phyloP scores from a whole-genome alignment of 208 protist species.

The Sergeia podlipaevii region DNA sequence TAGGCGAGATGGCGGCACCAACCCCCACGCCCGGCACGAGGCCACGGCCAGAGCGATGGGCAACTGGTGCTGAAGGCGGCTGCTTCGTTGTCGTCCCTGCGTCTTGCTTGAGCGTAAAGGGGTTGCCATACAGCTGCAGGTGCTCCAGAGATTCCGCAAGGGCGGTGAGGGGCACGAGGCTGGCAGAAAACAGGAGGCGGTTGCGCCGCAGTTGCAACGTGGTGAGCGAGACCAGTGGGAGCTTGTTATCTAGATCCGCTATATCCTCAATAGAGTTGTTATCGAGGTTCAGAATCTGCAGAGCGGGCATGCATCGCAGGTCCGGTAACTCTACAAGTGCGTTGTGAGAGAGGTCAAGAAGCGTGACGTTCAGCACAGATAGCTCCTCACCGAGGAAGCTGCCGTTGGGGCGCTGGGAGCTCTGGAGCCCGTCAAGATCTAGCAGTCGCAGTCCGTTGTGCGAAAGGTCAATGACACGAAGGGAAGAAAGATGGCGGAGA shows the following conservation, averaged over 20 bases:
- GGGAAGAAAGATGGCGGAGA: slow-evolving; percentile 36
- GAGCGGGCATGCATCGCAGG: slow-evolving; percentile 54
- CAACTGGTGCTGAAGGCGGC: not conserved
- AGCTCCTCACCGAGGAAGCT: slow-evolving; percentile 7
- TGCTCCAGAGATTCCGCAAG: slow-evolving; percentile 55
- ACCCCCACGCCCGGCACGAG: not conserved
- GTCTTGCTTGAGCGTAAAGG: slow-evolving; percentile 25
- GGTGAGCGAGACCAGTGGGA: slow-evolving; percentile 55
- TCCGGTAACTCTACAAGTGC: slow-evolving; percentile 73
- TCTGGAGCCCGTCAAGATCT: slow-evolving; percentile 30
- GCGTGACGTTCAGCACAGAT: slow-evolving; percentile 18
- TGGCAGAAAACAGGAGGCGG: slow-evolving; percentile 17
- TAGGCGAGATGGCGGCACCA: not conserved
- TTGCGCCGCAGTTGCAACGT: slow-evolving; percentile 56
- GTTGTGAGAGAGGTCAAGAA: slow-evolving; percentile 76
- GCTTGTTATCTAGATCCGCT: slow-evolving; percentile 40
- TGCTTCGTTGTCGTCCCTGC: not conserved
- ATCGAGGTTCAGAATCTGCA: slow-evolving; percentile 60
- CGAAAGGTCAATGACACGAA: slow-evolving; percentile 58
- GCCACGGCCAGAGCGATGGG: not conserved
- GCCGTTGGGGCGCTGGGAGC: too few species aligned
- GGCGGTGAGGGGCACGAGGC: slow-evolving; percentile 52
- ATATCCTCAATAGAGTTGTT: slow-evolving; percentile 72
- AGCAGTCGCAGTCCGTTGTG: slow-evolving; percentile 58
- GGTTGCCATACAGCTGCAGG: slow-evolving; percentile 53